Evolutionary conservation across 2,329 filamentous ascomycete genomes (phyloP), one percentile per base, ranked within the genome.

Genomic region (Exophiala aquamarina): DNA sequence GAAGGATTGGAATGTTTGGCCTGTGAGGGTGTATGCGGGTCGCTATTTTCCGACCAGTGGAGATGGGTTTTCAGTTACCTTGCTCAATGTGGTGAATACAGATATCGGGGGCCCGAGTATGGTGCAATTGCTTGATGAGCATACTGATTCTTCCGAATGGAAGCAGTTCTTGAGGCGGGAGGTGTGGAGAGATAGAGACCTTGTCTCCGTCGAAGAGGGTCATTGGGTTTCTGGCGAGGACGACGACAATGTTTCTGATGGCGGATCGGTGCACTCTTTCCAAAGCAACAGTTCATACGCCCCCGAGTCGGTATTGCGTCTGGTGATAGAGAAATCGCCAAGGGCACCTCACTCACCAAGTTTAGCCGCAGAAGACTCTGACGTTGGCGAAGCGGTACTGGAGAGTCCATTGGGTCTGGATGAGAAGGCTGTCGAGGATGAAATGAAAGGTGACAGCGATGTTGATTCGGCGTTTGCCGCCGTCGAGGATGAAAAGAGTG

Each of bases 51-150:
- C 43, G 13, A 26, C 23, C 15, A 13, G 28, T 23, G 29, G 28
- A 4, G 19, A 26, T 14, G 45, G 28, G 7, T 56, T 54, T 14
- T 52, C 42, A 4, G 44, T 58, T 15, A 47, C 50, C 8, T 34
- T 59, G 44, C 31, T 59, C 41, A 59, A 59, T 42, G 57, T 58
- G 11, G 55, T 58, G n/a, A 59, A 59, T 20, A 58, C 55, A 10
- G 49, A 59, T 29, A 57, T 59, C 44, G 57, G 57, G 2, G 55
- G 57, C 14, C 57, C 57, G 33, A 55, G 50, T 36, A 59, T 59
- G 57, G 47, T 57, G 32, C 49, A 58, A 39, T 35, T 59, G 15
- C 50, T 59, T 14, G 57, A 59, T 37, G 47, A 28, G 5, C 23
- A 46, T 11, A 58, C 49, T 44, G 37, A 52, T 33, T 50, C 45